Conservation (phyloP, 306 rosid genomes). For the Comarum palustre region DNA sequence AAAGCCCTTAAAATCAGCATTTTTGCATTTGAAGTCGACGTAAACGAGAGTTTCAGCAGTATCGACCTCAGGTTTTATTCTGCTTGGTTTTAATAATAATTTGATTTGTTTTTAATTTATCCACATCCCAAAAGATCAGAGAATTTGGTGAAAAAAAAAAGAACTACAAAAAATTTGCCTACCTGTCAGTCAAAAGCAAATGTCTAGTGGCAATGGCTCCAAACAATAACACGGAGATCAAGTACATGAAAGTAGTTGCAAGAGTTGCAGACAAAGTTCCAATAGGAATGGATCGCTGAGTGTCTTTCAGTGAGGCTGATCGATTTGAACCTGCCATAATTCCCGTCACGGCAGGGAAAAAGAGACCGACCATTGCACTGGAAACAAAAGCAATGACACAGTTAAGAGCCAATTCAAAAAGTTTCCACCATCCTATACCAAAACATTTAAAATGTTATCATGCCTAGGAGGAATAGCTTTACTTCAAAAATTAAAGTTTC, state of each 20-base stretch:
- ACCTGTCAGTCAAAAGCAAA: constrained; percentile 90
- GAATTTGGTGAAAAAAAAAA: neutral
- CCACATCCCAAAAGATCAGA: neutral
- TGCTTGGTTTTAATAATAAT: neutral
- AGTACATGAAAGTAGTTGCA: constrained; percentile 63
- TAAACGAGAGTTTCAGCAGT: neutral
- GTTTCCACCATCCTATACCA: neutral
- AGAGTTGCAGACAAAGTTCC: constrained; percentile 95
- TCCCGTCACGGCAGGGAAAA: constrained; percentile 99
- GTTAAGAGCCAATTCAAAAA: constrained; percentile 28
- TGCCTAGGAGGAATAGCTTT: neutral
- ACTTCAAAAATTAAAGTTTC: neutral
- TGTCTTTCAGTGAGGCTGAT: constrained; percentile 89
- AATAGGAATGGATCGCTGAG: constrained; percentile 94
- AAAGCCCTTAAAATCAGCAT: neutral
- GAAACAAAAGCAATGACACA: constrained; percentile 17
- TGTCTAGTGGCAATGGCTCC: constrained; percentile 84
- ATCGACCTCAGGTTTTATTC: neutral
- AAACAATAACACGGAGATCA: constrained; percentile 75
- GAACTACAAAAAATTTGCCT: neutral
- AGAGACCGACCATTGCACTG: constrained; percentile 99
- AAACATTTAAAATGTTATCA: constrained; percentile 2
- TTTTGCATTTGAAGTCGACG: neutral
- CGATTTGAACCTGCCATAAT: constrained; percentile 99
- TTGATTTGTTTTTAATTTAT: neutral